Evolutionary conservation across 2,329 filamentous ascomycete species (phyloP).

Genomic region (Fusarium continuum): DNA sequence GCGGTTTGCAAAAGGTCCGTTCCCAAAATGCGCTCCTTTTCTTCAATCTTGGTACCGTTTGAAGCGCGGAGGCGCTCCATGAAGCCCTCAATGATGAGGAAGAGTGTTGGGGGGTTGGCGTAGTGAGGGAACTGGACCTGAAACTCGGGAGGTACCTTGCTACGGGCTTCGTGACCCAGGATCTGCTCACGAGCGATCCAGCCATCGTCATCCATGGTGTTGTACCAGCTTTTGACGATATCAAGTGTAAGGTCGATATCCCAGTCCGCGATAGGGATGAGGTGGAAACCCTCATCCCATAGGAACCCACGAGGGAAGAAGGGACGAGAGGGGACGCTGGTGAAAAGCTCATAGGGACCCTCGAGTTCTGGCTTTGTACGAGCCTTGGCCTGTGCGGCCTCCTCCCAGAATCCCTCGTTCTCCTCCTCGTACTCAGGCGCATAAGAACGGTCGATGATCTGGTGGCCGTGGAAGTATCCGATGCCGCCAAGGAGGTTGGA

Average conservation of each 20-base stretch:
- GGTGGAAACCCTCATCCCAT: constrained; percentile 98
- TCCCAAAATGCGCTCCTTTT: constrained; percentile 55
- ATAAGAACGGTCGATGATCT: constrained; percentile 88
- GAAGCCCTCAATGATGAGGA: constrained; percentile 86
- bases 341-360: constrained; percentile 88
- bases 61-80: constrained; percentile 76
- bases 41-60: constrained; percentile 57
- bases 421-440: constrained; percentile 95
- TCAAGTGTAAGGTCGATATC: constrained; percentile 88
- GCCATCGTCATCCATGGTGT: constrained; percentile 93
- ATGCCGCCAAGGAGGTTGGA: constrained; percentile 95
- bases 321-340: constrained; percentile 87
- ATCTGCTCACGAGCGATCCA: constrained; percentile 99
- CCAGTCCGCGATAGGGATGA: constrained; percentile 92
- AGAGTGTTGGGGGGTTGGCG: constrained; percentile 94
- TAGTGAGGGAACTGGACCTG: constrained; percentile 97
- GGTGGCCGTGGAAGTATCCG: constrained; percentile 92
- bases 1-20: constrained; percentile 65
- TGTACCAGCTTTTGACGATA: constrained; percentile 95
- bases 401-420: constrained; percentile 94
- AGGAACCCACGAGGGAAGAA: constrained; percentile 98
- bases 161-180: constrained; percentile 87
- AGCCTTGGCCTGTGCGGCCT: constrained; percentile 80
- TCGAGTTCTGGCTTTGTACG: constrained; percentile 75
- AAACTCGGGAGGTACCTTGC: constrained; percentile 93